These are phyloP conservation scores for Tremella mesenterica DNA, from an alignment of 768 basidiomycete genomes.

Conservation along the genomic window DNA sequence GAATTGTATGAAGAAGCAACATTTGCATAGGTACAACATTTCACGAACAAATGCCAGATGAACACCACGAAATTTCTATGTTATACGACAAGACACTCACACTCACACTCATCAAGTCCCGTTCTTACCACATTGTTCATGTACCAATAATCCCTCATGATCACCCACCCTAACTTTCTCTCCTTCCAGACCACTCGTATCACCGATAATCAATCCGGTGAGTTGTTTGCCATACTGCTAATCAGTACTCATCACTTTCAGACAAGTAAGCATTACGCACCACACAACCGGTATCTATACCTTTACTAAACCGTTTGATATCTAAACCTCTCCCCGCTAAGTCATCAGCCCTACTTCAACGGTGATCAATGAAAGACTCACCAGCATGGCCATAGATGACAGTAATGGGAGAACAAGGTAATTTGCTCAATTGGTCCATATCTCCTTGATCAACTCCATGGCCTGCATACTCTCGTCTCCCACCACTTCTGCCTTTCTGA, in stretches of 20 bases:
- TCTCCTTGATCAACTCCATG: conserved; percentile 3
- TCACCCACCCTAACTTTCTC: conserved; percentile 55
- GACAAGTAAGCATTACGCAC: conserved; percentile 35
- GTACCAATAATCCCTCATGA: conserved; percentile 51
- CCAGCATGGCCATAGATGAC: conserved; percentile 74
- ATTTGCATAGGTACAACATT: no score
- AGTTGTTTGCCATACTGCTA: conserved; percentile 54
- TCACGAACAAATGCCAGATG: no score
- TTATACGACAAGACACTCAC: no score
- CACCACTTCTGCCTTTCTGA: no score
- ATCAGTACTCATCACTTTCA: conserved; percentile 1
- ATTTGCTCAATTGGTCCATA: conserved; percentile 12
- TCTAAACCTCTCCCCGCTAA: conserved; percentile 70
- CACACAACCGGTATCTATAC: conserved; percentile 81
- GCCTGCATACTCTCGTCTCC: conserved; percentile 20
- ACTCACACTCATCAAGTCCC: conserved; percentile 10
- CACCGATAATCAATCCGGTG: conserved; percentile 59
- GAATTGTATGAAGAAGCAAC: no score
- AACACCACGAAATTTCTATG: no score
- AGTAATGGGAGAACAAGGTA: conserved; percentile 45
- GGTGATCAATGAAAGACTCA: conserved; percentile 10
- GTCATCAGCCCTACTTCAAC: background rate
- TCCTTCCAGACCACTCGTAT: conserved; percentile 24
- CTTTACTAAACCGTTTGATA: conserved; percentile 71
- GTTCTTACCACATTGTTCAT: conserved; percentile 50